These are phyloP conservation scores for Leishmania arabica DNA, from an alignment of 208 protist species.

Conservation along the genomic window DNA sequence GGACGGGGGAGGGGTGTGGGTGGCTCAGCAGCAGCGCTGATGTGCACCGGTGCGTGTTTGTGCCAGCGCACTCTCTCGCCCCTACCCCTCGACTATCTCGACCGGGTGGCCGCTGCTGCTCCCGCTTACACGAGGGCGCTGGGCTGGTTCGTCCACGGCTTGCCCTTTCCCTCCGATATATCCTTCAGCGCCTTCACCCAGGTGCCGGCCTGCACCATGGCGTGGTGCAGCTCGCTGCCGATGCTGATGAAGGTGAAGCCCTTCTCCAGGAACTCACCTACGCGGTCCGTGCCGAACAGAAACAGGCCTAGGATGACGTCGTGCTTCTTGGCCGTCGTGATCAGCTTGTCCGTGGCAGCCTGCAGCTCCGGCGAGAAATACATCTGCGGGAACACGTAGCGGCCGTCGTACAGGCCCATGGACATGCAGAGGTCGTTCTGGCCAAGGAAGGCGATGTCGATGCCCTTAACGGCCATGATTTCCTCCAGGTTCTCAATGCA, in stretches of 20 bases:
- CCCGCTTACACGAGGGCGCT: slow-evolving; percentile 61
- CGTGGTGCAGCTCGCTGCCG: slow-evolving; percentile 80
- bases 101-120: neutral
- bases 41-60: neutral
- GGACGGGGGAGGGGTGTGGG: neutral
- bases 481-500: slow-evolving; percentile 85
- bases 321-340: slow-evolving; percentile 67
- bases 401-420: slow-evolving; percentile 80
- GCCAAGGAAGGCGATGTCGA: slow-evolving; percentile 83
- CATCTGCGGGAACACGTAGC: slow-evolving; percentile 86
- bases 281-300: slow-evolving; percentile 78
- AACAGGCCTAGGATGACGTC: slow-evolving; percentile 77
- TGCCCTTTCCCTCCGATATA: slow-evolving; percentile 55
- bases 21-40: neutral
- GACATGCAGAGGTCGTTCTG: slow-evolving; percentile 89
- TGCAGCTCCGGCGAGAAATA: slow-evolving; percentile 77
- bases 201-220: slow-evolving; percentile 67
- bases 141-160: slow-evolving; percentile 69
- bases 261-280: slow-evolving; percentile 83
- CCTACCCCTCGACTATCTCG: neutral
- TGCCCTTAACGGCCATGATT: slow-evolving; percentile 78
- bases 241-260: slow-evolving; percentile 85
- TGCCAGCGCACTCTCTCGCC: neutral
- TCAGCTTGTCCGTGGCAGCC: slow-evolving; percentile 65
- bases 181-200: slow-evolving; percentile 61